A percentile compares a stretch with the other conserved stretches of the same genome.
Conservation (phyloP, 192 early-diverging fungal genomes). For the Polychytrium aggregatum region DNA sequence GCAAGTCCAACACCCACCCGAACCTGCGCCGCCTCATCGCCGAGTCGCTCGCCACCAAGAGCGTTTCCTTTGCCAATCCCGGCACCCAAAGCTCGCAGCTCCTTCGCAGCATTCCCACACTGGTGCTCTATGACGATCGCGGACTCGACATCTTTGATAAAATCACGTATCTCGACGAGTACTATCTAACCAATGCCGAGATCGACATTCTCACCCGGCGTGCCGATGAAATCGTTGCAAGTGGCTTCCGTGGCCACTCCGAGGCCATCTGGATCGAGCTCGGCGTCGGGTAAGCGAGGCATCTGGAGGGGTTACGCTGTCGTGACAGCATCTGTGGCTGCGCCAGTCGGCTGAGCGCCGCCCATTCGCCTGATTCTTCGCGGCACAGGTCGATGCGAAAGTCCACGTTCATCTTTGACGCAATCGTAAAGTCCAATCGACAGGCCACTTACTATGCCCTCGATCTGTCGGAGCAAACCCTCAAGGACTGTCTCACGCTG, state of each 20-base stretch:
- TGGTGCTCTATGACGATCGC: conserved; percentile 72
- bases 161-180: conserved; percentile 75
- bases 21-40: conserved; percentile 17
- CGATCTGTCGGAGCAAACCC: conserved; percentile 72
- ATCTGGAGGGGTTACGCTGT: neutral
- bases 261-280: conserved; percentile 74
- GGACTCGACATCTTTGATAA: conserved; percentile 84
- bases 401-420: conserved; percentile 67
- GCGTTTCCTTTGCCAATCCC: conserved; percentile 6
- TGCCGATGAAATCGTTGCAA: conserved; percentile 46
- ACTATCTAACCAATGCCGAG: conserved; percentile 81
- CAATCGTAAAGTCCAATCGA: conserved; percentile 49
- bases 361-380: conserved; percentile 5
- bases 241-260: conserved; percentile 49
- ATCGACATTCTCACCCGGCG: conserved; percentile 62
- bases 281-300: conserved; percentile 61
- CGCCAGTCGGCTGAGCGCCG: neutral
- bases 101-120: conserved; percentile 56
- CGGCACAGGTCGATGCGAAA: conserved; percentile 67
- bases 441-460: conserved; percentile 78
- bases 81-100: neutral
- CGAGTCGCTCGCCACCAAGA: conserved; percentile 4
- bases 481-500: conserved; percentile 56
- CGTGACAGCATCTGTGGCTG: neutral
- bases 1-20: conserved; percentile 16